Conservation (phyloP, 305 asterid genomes). For the Fraxinus sp. region DNA sequence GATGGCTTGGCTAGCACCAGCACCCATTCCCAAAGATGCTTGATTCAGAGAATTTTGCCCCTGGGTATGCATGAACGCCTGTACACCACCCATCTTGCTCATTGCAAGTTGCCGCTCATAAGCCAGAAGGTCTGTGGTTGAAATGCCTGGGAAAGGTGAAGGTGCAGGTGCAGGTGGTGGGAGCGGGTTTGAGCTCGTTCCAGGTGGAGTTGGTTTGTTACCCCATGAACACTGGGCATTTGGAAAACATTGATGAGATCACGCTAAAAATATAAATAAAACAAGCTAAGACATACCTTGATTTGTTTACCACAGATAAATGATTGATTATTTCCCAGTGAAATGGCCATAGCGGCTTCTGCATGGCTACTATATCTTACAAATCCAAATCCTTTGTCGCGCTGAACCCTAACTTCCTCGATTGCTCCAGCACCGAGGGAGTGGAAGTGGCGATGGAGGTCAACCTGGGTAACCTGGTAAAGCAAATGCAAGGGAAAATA, state of each 20-base stretch:
- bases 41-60: constrained; percentile 36
- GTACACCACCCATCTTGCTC: constrained; percentile 49
- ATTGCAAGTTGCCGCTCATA: constrained; percentile 46
- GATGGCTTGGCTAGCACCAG: constrained; percentile 42
- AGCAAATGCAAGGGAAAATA: background rate
- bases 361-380: constrained; percentile 82
- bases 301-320: constrained; percentile 66
- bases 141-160: constrained; percentile 27
- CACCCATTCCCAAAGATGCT: constrained; percentile 34
- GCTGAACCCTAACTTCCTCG: constrained; percentile 85
- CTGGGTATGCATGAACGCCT: constrained; percentile 42
- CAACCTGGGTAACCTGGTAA: constrained; percentile 70
- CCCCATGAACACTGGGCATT: constrained; percentile 51
- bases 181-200: constrained; percentile 47
- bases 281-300: constrained; percentile 50
- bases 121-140: constrained; percentile 36
- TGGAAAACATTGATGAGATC: background rate
- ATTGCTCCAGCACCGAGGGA: constrained; percentile 86
- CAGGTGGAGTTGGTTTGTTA: constrained; percentile 58
- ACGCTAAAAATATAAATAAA: background rate
- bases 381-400: constrained; percentile 92
- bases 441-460: constrained; percentile 82
- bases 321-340: constrained; percentile 69
- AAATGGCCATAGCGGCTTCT: constrained; percentile 87
- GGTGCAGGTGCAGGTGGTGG: constrained; percentile 41